Base-by-base conservation (phyloP, 331 rosid genomes). In the Arachis monticola region DNA sequence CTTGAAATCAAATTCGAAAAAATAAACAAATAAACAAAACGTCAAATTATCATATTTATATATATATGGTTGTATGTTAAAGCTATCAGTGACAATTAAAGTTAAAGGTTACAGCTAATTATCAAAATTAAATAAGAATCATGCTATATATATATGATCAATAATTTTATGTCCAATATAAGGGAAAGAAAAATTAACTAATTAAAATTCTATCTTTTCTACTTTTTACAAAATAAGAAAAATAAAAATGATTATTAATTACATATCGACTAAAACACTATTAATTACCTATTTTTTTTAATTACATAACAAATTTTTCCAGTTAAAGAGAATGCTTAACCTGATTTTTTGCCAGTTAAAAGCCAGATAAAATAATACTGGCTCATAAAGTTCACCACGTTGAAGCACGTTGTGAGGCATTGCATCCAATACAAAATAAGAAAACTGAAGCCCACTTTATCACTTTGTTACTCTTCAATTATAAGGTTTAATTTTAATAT, bases 351-450 rank as follows among this genome's bases (percentile, higher is more conserved):
- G 69, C 62, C 7, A 2, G 76, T 74, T 66, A 81, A 81, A 80
- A 78, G 81, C 70, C 70, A 63, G 64, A 79, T 76, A 86, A 83
- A 83, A 72, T 78, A 81, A 52, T 53, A 67, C 51, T 74, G 84
- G 75, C 64, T 80, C 79, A 79, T 71, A 87, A 85, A 89, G 91
- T 86, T 83, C 83, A 81, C 86, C 87, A 87, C 91, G 87, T 82
- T 82, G 80, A 85, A 69, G 85, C 94, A 89, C 88, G 91, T 83
- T 85, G 91, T 89, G 87, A 91, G 91, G 88, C 94, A 81, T 72
- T 77, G 45, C 46, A 64, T 10, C 67, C 66, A 66, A 64, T 17
- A 47, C 40, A 40, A 64, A 31, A 65, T 45, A 42, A 31, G 56
- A 31, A 63, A 78, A 82, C 80, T 64, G 74, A 47, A 67, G 27